Evolutionary conservation across 768 basidiomycete species (phyloP).

Genomic region (Calocera viscosa): DNA sequence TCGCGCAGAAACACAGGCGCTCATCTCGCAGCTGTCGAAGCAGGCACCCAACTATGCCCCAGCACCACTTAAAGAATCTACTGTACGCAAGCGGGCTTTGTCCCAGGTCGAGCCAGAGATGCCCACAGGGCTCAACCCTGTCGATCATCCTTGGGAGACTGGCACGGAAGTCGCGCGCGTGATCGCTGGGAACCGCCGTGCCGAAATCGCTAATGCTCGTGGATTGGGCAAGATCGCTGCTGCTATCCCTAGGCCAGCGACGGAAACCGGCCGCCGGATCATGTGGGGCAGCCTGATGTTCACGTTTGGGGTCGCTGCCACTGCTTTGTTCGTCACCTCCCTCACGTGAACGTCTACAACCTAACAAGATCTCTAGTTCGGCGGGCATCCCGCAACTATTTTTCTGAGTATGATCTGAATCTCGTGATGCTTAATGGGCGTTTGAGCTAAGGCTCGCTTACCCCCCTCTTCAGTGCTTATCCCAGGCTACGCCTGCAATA

Average conservation of each 20-base stretch:
- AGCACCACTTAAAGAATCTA: not conserved
- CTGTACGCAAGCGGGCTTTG: not conserved
- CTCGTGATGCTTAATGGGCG: not conserved
- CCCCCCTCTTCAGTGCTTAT: not conserved
- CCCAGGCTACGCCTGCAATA: not conserved
- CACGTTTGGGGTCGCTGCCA: slow-evolving; percentile 6
- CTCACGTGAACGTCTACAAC: not conserved
- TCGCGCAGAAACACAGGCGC: not conserved
- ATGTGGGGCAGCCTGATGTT: slow-evolving; percentile 4
- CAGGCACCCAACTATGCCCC: not conserved
- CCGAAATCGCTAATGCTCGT: not conserved
- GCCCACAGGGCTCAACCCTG: not conserved
- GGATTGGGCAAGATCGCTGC: not conserved
- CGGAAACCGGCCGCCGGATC: not conserved
- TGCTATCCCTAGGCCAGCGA: not conserved
- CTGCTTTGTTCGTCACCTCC: not conserved
- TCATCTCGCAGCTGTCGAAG: not conserved
- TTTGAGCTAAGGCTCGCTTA: slow-evolving; percentile 6
- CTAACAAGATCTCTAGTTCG: not conserved
- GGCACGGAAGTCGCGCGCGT: not conserved
- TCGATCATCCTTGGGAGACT: not conserved
- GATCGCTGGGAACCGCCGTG: not conserved
- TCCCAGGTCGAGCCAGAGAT: slow-evolving; percentile 4
- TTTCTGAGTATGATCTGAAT: not conserved
- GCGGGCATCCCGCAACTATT: slow-evolving; percentile 4